Percentiles rank a stretch among this genome's conserved stretches.
phyloP scores from a whole-genome alignment of 306 rosid species.

The Potentilla sterilis region DNA sequence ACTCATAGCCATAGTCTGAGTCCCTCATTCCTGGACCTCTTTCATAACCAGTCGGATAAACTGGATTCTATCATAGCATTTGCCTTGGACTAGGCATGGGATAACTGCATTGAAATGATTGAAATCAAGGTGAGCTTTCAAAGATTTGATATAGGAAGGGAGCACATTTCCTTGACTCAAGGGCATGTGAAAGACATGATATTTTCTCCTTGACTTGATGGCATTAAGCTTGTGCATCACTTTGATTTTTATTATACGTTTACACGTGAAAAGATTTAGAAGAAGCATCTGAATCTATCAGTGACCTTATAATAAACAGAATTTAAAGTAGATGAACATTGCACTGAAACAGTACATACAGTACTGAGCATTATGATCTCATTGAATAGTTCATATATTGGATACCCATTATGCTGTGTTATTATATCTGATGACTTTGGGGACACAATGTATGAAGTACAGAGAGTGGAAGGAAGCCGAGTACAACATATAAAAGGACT shows the following conservation, averaged over 20 bases:
- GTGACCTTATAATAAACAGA: not conserved
- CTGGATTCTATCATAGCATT: not conserved
- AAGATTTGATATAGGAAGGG: not conserved
- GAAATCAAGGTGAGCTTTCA: no score
- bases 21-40: not conserved
- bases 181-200: not conserved
- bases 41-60: not conserved
- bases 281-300: not conserved
- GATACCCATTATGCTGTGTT: not conserved
- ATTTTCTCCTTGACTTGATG: not conserved
- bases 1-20: not conserved
- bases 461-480: not conserved
- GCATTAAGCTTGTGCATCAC: not conserved
- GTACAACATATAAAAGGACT: not conserved
- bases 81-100: not conserved
- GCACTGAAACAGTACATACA: not conserved
- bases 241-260: not conserved
- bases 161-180: not conserved
- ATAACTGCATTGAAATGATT: not conserved
- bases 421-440: not conserved
- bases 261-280: not conserved
- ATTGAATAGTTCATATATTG: not conserved
- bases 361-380: not conserved
- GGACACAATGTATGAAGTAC: not conserved
- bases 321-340: not conserved